Percentiles rank a stretch among this genome's conserved stretches.
Conservation (phyloP, 352 stramenopile species). For the Pythium volutum region DNA sequence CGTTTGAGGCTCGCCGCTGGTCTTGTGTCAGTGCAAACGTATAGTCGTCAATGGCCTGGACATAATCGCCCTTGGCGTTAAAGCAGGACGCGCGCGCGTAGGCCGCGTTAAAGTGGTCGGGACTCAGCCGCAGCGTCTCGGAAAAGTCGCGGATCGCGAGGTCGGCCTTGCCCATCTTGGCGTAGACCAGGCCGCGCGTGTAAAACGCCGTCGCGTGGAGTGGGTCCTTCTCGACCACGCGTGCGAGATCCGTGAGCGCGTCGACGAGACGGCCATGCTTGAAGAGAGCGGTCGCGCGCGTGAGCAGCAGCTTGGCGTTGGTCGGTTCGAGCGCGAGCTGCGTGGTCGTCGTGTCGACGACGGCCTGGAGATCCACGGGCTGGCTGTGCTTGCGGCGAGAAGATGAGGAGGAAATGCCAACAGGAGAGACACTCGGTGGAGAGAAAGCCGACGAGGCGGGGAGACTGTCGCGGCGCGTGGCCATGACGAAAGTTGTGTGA, state of each 20-base stretch:
- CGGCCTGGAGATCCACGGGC: conserved; percentile 58
- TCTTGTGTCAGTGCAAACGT: conserved; percentile 86
- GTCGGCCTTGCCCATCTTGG: conserved; percentile 68
- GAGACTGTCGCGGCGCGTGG: conserved; percentile 21
- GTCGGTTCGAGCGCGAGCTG: conserved; percentile 59
- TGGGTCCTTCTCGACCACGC: conserved; percentile 43
- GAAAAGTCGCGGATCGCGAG: conserved; percentile 82
- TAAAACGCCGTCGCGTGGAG: conserved; percentile 58
- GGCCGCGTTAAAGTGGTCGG: conserved; percentile 84
- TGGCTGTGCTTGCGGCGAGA: conserved; percentile 40
- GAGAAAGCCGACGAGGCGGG: background rate
- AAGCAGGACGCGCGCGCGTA: conserved; percentile 85
- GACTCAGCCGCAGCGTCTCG: conserved; percentile 66
- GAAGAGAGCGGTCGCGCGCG: conserved; percentile 72
- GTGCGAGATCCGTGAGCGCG: conserved; percentile 55
- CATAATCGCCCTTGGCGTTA: conserved; percentile 84
- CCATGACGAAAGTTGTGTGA: conserved; percentile 24
- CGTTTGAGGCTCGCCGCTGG: conserved; percentile 33
- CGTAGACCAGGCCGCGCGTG: conserved; percentile 66
- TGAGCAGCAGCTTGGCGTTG: conserved; percentile 64
- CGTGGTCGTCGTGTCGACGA: conserved; percentile 69
- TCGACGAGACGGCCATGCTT: conserved; percentile 63
- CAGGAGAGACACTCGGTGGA: background rate
- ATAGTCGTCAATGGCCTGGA: conserved; percentile 88
- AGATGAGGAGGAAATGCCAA: background rate